Evolutionary conservation across 1,139 yeast species (phyloP), one percentile per base, ranked within the genome.

Genomic region (Magnusiomyces magnusii): DNA sequence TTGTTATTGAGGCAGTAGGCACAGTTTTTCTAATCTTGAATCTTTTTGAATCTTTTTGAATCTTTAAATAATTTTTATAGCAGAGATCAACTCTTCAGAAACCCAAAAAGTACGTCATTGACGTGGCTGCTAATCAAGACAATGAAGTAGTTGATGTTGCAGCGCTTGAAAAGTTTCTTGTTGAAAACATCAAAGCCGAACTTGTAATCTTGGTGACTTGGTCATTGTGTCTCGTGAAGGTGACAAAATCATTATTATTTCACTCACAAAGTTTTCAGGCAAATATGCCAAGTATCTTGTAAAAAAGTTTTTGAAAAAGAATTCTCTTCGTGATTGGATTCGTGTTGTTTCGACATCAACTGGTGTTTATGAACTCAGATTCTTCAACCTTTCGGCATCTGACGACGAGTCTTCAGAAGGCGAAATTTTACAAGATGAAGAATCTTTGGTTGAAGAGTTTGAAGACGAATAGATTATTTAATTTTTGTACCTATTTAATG

Each of bases 281-380:
- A 93, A 95, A 84, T 93, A 93, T 96, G 87, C 91, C 80, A 93
- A 93, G 85, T 93, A 92, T 93, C 84, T 93, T 78, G 89, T 98
- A 76, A 93, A 93, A 91, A 92, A 95, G 86, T 93, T 90, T 95
- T 89, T 93, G 81, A 93, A 93, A 96, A 93, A 93, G 90, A 90
- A 91, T 95, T 95, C 89, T 82, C 88, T 92, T 83, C 74, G 78
- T 65, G 99, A 93, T 84, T 93, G 99, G 99, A 91, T 95, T 81
- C 95, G 99, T 86, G 93, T 95, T 76, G 97, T 93, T 71, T 88
- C 99, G 70, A 85, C 88, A 76, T 87, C 91, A 83, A 90, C 89
- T 80, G 91, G 93, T 87, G 86, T 85, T 78, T 95, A 93, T 90
- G 90, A 89, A 80, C 87, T 95, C 83, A 92, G 95, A 81, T 95